Conservation (phyloP, 768 basidiomycete genomes). For the Naematelia encephala region DNA sequence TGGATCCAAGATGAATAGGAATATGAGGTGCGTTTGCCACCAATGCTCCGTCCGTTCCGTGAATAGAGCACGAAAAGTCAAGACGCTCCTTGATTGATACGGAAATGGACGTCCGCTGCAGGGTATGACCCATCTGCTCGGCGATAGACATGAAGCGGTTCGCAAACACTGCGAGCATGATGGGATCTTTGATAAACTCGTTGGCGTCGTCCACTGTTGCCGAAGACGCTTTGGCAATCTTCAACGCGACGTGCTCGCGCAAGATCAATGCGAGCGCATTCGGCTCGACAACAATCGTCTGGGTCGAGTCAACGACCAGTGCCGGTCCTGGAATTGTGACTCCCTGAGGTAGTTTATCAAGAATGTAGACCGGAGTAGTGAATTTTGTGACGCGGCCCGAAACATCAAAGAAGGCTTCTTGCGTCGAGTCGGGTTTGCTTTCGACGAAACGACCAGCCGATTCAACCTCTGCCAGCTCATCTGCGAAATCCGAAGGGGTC, state of each 20-base stretch:
- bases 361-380: constrained; percentile 21
- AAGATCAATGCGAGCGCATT: constrained; percentile 10
- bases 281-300: constrained; percentile 84
- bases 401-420: constrained; percentile 26
- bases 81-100: constrained; percentile 30
- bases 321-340: constrained; percentile 76
- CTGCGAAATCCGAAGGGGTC: constrained; percentile 25
- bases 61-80: constrained; percentile 39
- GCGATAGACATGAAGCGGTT: constrained; percentile 36
- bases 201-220: not conserved
- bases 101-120: constrained; percentile 34
- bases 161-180: constrained; percentile 23
- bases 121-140: constrained; percentile 35
- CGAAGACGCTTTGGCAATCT: not conserved
- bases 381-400: constrained; percentile 11
- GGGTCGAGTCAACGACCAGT: constrained; percentile 89
- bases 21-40: constrained; percentile 45
- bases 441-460: not conserved
- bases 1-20: constrained; percentile 35
- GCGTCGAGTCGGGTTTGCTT: constrained; percentile 13
- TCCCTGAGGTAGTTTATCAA: constrained; percentile 50
- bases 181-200: constrained; percentile 15
- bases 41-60: constrained; percentile 34
- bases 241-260: constrained; percentile 10
- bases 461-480: constrained; percentile 12